These are phyloP conservation scores for Boletus insuetus DNA, from an alignment of 768 basidiomycete genomes.

Conservation along the genomic window DNA sequence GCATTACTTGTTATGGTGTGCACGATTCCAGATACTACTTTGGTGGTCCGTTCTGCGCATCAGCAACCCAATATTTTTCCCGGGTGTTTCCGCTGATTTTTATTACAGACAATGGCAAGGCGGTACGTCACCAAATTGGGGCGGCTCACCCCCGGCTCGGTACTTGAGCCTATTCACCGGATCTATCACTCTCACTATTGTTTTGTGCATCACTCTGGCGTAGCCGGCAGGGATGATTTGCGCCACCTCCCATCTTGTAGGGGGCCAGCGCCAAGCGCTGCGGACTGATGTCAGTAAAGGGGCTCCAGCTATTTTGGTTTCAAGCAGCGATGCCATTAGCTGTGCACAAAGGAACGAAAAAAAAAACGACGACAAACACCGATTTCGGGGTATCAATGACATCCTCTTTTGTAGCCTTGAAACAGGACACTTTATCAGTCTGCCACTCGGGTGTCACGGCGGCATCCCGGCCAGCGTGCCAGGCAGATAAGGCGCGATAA, in stretches of 20 bases:
- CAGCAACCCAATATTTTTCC: neutral
- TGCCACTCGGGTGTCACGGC: neutral
- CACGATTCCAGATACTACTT: neutral
- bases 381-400: neutral
- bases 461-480: neutral
- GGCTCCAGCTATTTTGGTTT: neutral
- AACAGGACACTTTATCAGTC: conserved; percentile 5
- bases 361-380: neutral
- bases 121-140: conserved; percentile 13
- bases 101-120: conserved; percentile 15
- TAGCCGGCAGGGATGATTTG: neutral
- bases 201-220: neutral
- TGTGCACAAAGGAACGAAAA: neutral
- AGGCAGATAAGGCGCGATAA: neutral
- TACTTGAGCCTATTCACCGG: conserved; percentile 10
- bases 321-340: neutral
- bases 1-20: neutral
- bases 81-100: conserved; percentile 8
- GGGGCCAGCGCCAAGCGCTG: neutral
- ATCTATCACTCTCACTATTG: neutral
- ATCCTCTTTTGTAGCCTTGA: conserved; percentile 7
- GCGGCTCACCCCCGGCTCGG: conserved; percentile 8
- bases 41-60: neutral
- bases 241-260: neutral
- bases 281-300: neutral